Conservation (phyloP, 108 stramenopile species). For the Discostella stelligeroides region DNA sequence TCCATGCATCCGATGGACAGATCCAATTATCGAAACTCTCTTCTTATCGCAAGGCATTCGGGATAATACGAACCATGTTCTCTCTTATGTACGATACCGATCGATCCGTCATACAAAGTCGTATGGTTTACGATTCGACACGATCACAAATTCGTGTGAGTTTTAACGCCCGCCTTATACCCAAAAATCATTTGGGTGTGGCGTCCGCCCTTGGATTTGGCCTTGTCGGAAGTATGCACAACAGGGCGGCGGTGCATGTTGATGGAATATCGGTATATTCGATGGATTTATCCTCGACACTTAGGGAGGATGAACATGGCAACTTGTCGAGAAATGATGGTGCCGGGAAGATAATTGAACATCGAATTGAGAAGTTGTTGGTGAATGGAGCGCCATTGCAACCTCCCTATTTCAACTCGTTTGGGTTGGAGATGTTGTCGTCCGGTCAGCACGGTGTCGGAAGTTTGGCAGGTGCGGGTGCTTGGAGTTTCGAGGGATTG, state of each 20-base stretch:
- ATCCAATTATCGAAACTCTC: conserved; percentile 66
- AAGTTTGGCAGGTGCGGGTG: conserved; percentile 32
- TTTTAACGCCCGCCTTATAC: conserved; percentile 71
- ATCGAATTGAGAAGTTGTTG: conserved; percentile 73
- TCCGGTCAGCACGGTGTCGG: conserved; percentile 23
- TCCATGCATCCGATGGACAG: conserved; percentile 62
- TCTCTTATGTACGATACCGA: conserved; percentile 62
- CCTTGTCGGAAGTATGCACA: not conserved
- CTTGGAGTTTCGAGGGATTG: conserved; percentile 25
- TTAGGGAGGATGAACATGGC: not conserved
- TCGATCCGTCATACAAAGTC: conserved; percentile 58
- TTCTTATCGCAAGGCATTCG: conserved; percentile 65
- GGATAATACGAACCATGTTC: conserved; percentile 58
- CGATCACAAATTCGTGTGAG: conserved; percentile 74
- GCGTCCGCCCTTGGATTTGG: conserved; percentile 21
- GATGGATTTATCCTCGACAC: conserved; percentile 44
- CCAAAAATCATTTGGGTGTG: conserved; percentile 44
- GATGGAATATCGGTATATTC: conserved; percentile 82
- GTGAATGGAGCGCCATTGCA: conserved; percentile 68
- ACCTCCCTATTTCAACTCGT: conserved; percentile 61
- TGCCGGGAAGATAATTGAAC: conserved; percentile 73
- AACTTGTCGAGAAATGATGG: conserved; percentile 22
- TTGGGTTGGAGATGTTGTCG: conserved; percentile 21
- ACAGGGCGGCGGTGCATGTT: conserved; percentile 57
- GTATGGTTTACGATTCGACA: conserved; percentile 85